phyloP scores from a whole-genome alignment of 1,284 basidiomycete genomes.

The Xerocomus amazonicus region DNA sequence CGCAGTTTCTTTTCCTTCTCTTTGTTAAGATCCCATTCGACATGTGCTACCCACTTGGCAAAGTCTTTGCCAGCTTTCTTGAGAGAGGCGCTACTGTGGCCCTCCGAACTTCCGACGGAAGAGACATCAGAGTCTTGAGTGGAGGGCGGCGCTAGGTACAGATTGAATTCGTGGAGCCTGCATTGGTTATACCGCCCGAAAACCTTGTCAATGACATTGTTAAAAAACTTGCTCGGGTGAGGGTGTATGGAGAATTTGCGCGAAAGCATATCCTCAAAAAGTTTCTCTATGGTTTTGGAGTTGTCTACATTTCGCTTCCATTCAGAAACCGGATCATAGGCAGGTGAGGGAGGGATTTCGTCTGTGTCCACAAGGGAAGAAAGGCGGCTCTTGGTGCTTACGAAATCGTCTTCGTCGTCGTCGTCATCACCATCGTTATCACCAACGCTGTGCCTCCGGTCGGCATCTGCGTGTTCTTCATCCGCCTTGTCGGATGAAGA shows the following conservation, averaged over 20 bases:
- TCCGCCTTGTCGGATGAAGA: constrained; percentile 13
- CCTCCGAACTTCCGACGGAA: constrained; percentile 26
- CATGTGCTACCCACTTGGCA: constrained; percentile 32
- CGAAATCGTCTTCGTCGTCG: constrained; percentile 28
- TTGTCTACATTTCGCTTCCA: constrained; percentile 37
- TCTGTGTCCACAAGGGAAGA: constrained; percentile 23
- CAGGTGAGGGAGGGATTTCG: neutral
- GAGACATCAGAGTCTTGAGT: constrained; percentile 24
- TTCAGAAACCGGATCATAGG: constrained; percentile 27
- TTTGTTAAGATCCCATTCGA: constrained; percentile 35
- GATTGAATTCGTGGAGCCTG: constrained; percentile 43
- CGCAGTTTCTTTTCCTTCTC: constrained; percentile 22
- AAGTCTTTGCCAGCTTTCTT: constrained; percentile 31
- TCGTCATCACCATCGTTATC: constrained; percentile 7
- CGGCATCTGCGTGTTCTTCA: constrained; percentile 7
- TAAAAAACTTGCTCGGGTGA: constrained; percentile 44
- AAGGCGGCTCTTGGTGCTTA: constrained; percentile 33
- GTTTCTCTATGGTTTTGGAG: constrained; percentile 44
- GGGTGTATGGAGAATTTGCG: constrained; percentile 47
- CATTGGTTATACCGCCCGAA: constrained; percentile 47
- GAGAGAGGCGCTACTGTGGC: constrained; percentile 18
- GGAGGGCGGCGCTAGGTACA: constrained; percentile 51
- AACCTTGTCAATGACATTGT: constrained; percentile 39
- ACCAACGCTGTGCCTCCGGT: constrained; percentile 6
- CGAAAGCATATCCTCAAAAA: constrained; percentile 53